Percentiles rank a stretch among this genome's conserved stretches.
These are phyloP conservation scores for Colletotrichum echinochloae DNA, from an alignment of 2,329 filamentous ascomycete species.

Conservation along the genomic window DNA sequence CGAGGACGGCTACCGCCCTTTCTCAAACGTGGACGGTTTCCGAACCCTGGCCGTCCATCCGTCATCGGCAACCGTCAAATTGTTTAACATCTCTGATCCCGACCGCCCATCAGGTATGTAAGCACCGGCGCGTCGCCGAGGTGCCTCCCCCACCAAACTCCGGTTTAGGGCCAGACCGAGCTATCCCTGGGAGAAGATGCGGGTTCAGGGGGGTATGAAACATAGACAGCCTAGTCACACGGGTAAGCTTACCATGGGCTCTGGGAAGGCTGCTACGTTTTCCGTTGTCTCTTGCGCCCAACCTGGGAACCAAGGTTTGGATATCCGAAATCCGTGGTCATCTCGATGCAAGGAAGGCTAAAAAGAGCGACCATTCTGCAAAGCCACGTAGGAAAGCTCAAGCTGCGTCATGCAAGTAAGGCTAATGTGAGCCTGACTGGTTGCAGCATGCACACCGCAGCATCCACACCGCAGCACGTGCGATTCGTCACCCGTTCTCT, in stretches of 20 bases:
- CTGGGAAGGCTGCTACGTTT: neutral
- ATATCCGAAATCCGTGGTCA: neutral
- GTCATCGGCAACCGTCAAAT: neutral
- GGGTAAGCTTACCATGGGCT: neutral
- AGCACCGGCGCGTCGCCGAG: too few species aligned
- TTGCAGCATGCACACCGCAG: neutral
- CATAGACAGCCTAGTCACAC: neutral
- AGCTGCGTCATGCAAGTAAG: too few species aligned
- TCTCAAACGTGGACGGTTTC: constrained; percentile 28
- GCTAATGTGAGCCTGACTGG: neutral
- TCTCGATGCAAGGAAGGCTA: neutral
- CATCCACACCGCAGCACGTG: too few species aligned
- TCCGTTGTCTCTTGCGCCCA: neutral
- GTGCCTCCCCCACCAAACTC: too few species aligned
- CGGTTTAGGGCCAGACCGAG: neutral
- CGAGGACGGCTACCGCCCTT: neutral
- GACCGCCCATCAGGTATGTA: too few species aligned
- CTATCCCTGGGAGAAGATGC: neutral
- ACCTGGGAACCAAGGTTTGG: neutral
- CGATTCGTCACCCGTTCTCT: too few species aligned
- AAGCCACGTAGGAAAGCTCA: neutral
- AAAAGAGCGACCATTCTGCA: neutral
- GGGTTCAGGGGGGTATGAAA: constrained; percentile 1
- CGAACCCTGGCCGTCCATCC: neutral
- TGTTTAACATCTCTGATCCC: neutral